Base-by-base conservation (phyloP, 208 protist genomes). In the Leptomonas pyrrhocoris region DNA sequence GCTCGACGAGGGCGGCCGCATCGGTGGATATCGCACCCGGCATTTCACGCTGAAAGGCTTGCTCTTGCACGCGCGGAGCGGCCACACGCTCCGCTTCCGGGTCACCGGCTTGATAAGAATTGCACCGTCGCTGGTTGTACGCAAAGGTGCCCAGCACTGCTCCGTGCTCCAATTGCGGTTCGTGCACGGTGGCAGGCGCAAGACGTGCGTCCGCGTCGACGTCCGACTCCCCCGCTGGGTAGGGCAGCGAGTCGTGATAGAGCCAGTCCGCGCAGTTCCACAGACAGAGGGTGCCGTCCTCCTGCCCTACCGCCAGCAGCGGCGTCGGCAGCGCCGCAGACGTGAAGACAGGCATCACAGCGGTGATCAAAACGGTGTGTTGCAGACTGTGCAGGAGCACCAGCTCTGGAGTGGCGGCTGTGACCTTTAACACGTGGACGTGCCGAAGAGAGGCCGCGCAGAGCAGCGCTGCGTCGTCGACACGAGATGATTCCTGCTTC, bases 181-280 rank as follows among this genome's bases (percentile, higher is more conserved):
- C 71, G 53, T 71, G 71, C 11, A 77, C 23, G 9, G 43, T 38
- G 28, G 11, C 46, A 0, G 56, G 56, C 12, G 40, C n/a, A 18
- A 19, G 15, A 19, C 28, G 25, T 11, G 73, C 73, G 56, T 86
- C 79, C 1, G 40, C 62, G 27, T 60, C 64, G 8, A 88, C 68
- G 21, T 88, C 83, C 0, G 12, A 21, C 50, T 82, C 75, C 13
- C 50, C 75, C 27, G 72, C 27, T 9, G 83, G 83, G 64, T 88
- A 88, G 3, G 43, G 48, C 58, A 88, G 65, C 31, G 83, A 77
- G 54, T 81, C 74, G 9, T 74, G 59, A 62, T 88, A 83, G 18
- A 21, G 0, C 67, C 74, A 79, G 3, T 54, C 46, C 6, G 19
- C 0, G 34, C 56, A 61, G 50, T 79, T 56, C 80, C 83, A 88